These are phyloP conservation scores for Arachnopeziza araneosa DNA, from an alignment of 2,329 filamentous ascomycete species.

Conservation along the genomic window DNA sequence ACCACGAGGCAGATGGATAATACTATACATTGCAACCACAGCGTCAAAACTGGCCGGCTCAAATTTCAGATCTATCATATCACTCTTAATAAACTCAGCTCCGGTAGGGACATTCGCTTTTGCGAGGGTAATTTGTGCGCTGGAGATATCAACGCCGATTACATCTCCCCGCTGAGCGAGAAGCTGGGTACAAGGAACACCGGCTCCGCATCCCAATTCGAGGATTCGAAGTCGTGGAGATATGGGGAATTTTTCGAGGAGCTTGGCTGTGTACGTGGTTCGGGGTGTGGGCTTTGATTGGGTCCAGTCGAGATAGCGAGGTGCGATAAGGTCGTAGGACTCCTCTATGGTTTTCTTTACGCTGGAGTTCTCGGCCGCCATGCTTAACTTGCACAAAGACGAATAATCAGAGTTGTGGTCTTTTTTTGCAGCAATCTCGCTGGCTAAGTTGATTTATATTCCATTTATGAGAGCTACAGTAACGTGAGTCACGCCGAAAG, in stretches of 20 bases:
- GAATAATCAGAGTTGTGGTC: too few relatives aligned
- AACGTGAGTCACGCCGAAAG: not conserved
- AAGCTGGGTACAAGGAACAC: slow-evolving; percentile 28
- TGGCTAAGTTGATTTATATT: not conserved
- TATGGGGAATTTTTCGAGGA: slow-evolving; percentile 23
- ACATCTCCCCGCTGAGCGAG: slow-evolving; percentile 26
- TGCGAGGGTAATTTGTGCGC: slow-evolving; percentile 34
- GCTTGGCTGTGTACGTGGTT: slow-evolving; percentile 27
- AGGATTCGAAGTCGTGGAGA: slow-evolving; percentile 25
- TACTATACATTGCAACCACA: slow-evolving; percentile 39
- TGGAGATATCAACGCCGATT: slow-evolving; percentile 39
- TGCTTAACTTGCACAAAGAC: too few relatives aligned
- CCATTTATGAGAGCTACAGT: not conserved
- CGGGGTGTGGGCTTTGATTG: slow-evolving; percentile 25
- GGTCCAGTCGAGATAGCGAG: slow-evolving; percentile 34
- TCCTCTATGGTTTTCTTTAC: not conserved
- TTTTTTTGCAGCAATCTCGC: too few relatives aligned
- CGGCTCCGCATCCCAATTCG: slow-evolving; percentile 38
- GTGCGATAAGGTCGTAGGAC: slow-evolving; percentile 34
- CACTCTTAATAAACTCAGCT: slow-evolving; percentile 28
- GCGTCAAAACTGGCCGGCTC: slow-evolving; percentile 32
- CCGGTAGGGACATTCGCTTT: slow-evolving; percentile 21
- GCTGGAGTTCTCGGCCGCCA: not conserved
- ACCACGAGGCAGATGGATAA: slow-evolving; percentile 38
- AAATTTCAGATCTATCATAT: slow-evolving; percentile 39